Conservation (phyloP, 495 filamentous ascomycete genomes). For the Parathielavia appendiculata region DNA sequence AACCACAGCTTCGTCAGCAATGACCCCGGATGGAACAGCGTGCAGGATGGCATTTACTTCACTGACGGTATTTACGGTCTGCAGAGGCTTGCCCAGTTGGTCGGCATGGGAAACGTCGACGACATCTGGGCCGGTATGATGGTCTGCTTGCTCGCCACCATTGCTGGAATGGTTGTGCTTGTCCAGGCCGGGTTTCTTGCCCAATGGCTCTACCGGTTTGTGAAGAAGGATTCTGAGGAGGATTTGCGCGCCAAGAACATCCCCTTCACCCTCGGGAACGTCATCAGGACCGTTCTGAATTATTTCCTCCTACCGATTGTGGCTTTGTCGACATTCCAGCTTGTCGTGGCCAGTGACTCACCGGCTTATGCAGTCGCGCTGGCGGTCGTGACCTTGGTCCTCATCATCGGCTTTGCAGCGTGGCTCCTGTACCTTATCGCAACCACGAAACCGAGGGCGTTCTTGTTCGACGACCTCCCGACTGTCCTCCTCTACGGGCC, state of each 20-base stretch:
- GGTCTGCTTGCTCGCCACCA: conserved; percentile 73
- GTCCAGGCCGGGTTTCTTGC: conserved; percentile 70
- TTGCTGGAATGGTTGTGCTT: conserved; percentile 60
- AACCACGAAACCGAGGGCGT: conserved; percentile 71
- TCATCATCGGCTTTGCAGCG: conserved; percentile 64
- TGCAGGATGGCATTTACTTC: conserved; percentile 82
- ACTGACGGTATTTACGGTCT: conserved; percentile 68
- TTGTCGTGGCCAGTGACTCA: conserved; percentile 67
- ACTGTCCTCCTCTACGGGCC: conserved; percentile 88
- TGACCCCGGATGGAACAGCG: conserved; percentile 53
- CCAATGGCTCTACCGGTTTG: conserved; percentile 66
- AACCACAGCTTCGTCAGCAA: conserved; percentile 81
- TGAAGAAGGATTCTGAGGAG: conserved; percentile 69
- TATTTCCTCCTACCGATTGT: conserved; percentile 86
- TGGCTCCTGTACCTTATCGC: conserved; percentile 78
- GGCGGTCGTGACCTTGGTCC: conserved; percentile 66
- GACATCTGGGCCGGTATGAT: conserved; percentile 95
- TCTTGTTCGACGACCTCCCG: conserved; percentile 86
- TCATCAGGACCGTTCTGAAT: conserved; percentile 84
- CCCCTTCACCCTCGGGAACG: conserved; percentile 84
- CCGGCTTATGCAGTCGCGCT: conserved; percentile 63
- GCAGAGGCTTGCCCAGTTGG: conserved; percentile 68
- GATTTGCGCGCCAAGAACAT: conserved; percentile 86
- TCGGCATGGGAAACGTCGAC: conserved; percentile 68
- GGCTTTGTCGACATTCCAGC: conserved; percentile 80